Base-by-base conservation (phyloP, 2,329 filamentous ascomycete species). In the Arthrobotrys megalospora region DNA sequence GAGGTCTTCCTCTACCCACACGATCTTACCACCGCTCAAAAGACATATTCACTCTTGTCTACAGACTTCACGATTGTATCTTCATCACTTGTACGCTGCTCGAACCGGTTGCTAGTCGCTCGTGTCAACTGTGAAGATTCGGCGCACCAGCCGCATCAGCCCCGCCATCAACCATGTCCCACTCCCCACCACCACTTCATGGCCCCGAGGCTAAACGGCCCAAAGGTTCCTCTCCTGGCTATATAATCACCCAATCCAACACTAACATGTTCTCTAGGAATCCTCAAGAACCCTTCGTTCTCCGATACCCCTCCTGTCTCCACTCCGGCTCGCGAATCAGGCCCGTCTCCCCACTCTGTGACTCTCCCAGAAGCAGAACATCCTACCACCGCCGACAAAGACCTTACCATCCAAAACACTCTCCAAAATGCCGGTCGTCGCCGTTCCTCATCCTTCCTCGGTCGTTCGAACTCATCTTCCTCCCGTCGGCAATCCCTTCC, bases 401-500 rank as follows among this genome's bases (percentile, higher is more conserved):
- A 98, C 83, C 87, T 97, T 82, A 96, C 94, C 2, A 90, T 98
- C 77, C 91, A 94, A 84, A 99, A 99, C 86, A 99, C 96, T 0
- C 90, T 97, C 79, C 90, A 93, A 83, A 99, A 99, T 86, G 94
- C 96, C 53, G 96, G 96, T 38, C 92, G 92, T 81, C 92, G 93
- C 64, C 91, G 93, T 79, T 95, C 92, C 19, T 96, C 93, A 0
- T 95, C 93, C 1, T 89, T 89, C 28, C 88, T 90, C 1, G 89
- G 89, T 80, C 89, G 90, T 4, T 67, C 76, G 11, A 79, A 79
- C 47, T 79, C 76, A 10, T 88, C 88, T 34, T 88, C 89, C 7
- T 92, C 91, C n/a, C 91, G 93, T 69, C 91, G 93, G 63, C 91
- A 91, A 80, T 94, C 92, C 58, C 0, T 85, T 85, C 78, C 85